Base-by-base conservation (phyloP, 331 rosid species). In the Arachis monticola region DNA sequence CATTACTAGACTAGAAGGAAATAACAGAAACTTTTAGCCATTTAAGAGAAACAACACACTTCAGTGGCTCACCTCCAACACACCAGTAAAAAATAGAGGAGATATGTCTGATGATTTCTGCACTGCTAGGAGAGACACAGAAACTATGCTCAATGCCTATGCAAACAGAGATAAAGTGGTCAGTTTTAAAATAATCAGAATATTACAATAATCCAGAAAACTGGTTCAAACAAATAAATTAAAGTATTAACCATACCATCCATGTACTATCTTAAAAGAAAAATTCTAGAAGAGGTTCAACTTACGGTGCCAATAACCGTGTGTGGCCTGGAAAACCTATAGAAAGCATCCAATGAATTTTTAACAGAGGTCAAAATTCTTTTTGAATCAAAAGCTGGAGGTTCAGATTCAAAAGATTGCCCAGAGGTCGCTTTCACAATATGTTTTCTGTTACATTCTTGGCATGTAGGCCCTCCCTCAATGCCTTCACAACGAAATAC, bases 281-380 rank as follows among this genome's bases (percentile, higher is more conserved):
- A 14, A 53, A 32, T 61, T 66, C 52, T 9, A 12, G 12, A 53
- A 17, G 35, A 61, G 65, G n/a, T 52, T 56, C 38, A 74, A 76
- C 97, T 86, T 81, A 92, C 98, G 80, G 97, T 90, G 82, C 99
- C 99, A 63, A 95, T 87, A 77, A 92, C 93, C 53, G 99, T 92
- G 81, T 92, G 97, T 4, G 97, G 97, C 88, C 97, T 80, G 42
- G 97, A 95, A 86, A 95, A 95, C 86, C 97, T 82, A 76, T 92
- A 92, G 83, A 95, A 95, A 80, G 91, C 91, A 92, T 88, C 90
- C 57, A 80, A 50, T 52, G 78, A 82, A 64, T 65, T 72, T 79
- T 45, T 88, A 55, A 70, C 11, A 53, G 86, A 10, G n/a, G 12
- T 69, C 81, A 77, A 76, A 69, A 76, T 27, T 62, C 60, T 81